A percentile compares a stretch with the other conserved stretches of the same genome.
Conservation (phyloP, 108 stramenopile species). For the Cylindrotheca closterium region DNA sequence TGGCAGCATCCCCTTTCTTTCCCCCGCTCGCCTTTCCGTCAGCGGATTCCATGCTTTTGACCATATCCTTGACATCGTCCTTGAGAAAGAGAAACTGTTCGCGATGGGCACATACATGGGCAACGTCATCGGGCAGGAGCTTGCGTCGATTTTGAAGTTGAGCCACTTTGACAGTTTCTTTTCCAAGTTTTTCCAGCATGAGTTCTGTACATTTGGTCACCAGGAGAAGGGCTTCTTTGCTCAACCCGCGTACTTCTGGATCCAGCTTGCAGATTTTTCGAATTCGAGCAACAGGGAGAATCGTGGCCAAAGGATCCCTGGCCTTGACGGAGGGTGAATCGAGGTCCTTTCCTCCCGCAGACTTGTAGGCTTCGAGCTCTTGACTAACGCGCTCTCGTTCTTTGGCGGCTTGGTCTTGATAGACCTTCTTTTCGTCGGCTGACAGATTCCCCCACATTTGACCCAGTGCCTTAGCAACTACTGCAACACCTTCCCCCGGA, state of each 20-base stretch:
- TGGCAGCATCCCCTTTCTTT: slow-evolving; percentile 2
- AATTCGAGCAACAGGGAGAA: slow-evolving; percentile 71
- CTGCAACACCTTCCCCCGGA: slow-evolving; percentile 65
- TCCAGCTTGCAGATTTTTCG: slow-evolving; percentile 90
- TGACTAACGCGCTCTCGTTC: slow-evolving; percentile 60
- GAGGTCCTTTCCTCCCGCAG: slow-evolving; percentile 33
- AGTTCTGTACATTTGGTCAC: slow-evolving; percentile 84
- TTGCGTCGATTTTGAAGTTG: slow-evolving; percentile 78
- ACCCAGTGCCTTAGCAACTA: slow-evolving; percentile 54
- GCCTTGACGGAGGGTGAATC: neutral
- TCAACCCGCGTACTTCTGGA: slow-evolving; percentile 76
- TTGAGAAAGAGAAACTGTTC: slow-evolving; percentile 70
- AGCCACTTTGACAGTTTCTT: slow-evolving; percentile 63
- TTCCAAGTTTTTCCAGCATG: slow-evolving; percentile 59
- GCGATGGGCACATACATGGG: slow-evolving; percentile 64
- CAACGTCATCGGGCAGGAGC: slow-evolving; percentile 70
- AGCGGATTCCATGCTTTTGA: slow-evolving; percentile 4
- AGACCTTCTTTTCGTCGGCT: slow-evolving; percentile 50
- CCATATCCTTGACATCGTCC: slow-evolving; percentile 60
- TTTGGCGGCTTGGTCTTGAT: slow-evolving; percentile 50
- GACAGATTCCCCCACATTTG: slow-evolving; percentile 54
- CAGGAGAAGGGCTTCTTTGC: slow-evolving; percentile 79
- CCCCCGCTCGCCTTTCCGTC: neutral
- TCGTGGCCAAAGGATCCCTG: slow-evolving; percentile 3
- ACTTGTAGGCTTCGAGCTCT: slow-evolving; percentile 54